phyloP scores from a whole-genome alignment of 2,329 filamentous ascomycete genomes.

The Didymella pomorum region DNA sequence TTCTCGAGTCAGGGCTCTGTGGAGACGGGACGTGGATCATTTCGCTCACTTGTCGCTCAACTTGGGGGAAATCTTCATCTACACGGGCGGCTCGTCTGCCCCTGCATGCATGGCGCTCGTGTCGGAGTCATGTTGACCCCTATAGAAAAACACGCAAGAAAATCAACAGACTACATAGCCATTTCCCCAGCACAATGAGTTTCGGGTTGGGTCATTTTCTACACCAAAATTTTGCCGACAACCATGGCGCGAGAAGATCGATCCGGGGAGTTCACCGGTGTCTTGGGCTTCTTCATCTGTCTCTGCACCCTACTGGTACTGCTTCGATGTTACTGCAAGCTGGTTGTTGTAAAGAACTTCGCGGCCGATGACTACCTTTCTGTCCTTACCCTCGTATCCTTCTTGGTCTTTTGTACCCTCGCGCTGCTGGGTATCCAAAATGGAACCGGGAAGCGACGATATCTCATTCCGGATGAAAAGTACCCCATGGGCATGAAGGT shows the following conservation, averaged over 20 bases:
- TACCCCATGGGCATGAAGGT: slow-evolving; percentile 29
- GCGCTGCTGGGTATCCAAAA: slow-evolving; percentile 23
- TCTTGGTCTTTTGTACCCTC: slow-evolving; percentile 25
- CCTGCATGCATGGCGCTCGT: slow-evolving; percentile 4
- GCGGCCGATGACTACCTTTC: slow-evolving; percentile 29
- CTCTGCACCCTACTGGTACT: slow-evolving; percentile 24
- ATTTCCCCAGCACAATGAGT: not conserved
- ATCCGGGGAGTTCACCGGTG: slow-evolving; percentile 25
- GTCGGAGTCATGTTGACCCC: not conserved
- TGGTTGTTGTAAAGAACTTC: slow-evolving; percentile 29
- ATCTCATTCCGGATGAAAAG: slow-evolving; percentile 25
- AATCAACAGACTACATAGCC: not conserved
- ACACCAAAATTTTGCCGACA: slow-evolving; percentile 1
- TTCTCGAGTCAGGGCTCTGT: slow-evolving; percentile 1
- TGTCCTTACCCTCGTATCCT: slow-evolving; percentile 26
- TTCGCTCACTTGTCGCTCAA: not conserved
- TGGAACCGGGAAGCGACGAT: slow-evolving; percentile 27
- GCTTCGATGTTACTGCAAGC: slow-evolving; percentile 29
- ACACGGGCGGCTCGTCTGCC: not conserved
- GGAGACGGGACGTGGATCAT: not conserved
- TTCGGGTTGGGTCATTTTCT: not conserved
- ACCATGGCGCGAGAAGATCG: slow-evolving; percentile 27
- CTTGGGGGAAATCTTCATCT: not conserved
- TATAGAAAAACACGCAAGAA: not conserved
- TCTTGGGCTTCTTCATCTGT: slow-evolving; percentile 28